Conservation (phyloP, 805 yeast genomes). For the Pichia deserticola region DNA sequence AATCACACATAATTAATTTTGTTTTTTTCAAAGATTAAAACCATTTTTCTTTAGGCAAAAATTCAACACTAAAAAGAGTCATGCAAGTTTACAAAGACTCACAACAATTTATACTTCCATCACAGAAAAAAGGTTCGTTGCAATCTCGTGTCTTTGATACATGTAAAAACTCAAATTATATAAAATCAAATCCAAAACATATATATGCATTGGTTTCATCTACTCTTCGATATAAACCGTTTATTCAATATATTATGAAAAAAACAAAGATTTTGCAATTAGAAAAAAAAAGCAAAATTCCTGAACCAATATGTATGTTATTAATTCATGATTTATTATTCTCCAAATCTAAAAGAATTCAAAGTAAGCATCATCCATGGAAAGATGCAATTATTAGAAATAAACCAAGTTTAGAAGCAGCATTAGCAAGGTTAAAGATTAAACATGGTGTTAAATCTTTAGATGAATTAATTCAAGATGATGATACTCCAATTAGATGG, state of each 20-base stretch:
- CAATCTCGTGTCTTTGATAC: slow-evolving; percentile 46
- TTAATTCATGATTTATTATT: slow-evolving; percentile 77
- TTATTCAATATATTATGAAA: slow-evolving; percentile 53
- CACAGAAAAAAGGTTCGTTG: slow-evolving; percentile 45
- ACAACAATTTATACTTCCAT: slow-evolving; percentile 31
- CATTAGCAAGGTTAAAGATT: slow-evolving; percentile 68
- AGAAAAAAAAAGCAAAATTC: slow-evolving; percentile 40
- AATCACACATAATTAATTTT: too few species aligned
- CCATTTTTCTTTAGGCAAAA: too few species aligned
- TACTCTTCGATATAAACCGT: slow-evolving; percentile 63
- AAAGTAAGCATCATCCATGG: slow-evolving; percentile 80
- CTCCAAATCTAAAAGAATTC: slow-evolving; percentile 70
- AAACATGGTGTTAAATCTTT: slow-evolving; percentile 56
- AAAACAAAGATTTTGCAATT: slow-evolving; percentile 57
- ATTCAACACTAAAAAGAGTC: too few species aligned
- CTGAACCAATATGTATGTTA: slow-evolving; percentile 48
- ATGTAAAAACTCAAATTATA: slow-evolving; percentile 33
- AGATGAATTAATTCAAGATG: slow-evolving; percentile 46
- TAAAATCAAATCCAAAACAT: slow-evolving; percentile 72
- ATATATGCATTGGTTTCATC: slow-evolving; percentile 77
- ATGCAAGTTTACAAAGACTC: slow-evolving; percentile 38
- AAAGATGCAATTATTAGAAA: slow-evolving; percentile 75
- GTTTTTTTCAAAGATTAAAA: too few species aligned
- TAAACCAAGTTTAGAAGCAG: slow-evolving; percentile 77
- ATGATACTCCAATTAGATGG: slow-evolving; percentile 75